These are phyloP conservation scores for Tillandsia leiboldiana DNA, from an alignment of 176 grass and related monocot genomes.

Conservation along the genomic window DNA sequence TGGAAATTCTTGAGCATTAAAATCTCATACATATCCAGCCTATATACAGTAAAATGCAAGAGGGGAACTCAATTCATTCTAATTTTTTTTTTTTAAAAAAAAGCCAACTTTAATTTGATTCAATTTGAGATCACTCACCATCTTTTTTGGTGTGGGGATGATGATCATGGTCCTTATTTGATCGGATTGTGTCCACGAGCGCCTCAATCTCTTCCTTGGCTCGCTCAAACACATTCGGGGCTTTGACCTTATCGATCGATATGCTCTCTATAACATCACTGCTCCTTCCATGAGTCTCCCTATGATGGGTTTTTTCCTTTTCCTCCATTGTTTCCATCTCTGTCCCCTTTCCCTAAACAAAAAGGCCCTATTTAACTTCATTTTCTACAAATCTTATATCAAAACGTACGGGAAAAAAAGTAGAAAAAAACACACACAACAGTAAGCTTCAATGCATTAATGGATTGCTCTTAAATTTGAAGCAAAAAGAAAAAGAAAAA, in stretches of 20 bases:
- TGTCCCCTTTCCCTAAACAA: too few species aligned
- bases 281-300: slow-evolving; percentile 12
- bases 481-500: too few species aligned
- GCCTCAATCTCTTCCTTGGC: slow-evolving; percentile 36
- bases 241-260: neutral
- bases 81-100: too few species aligned
- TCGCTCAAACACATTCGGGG: slow-evolving; percentile 12
- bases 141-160: neutral
- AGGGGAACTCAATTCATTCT: too few species aligned
- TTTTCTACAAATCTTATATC: too few species aligned
- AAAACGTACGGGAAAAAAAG: too few species aligned
- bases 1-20: neutral
- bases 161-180: slow-evolving; percentile 22
- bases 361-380: too few species aligned
- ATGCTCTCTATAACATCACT: neutral
- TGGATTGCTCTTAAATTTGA: neutral
- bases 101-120: neutral
- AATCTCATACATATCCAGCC: neutral
- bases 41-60: too few species aligned
- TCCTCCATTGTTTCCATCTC: too few species aligned
- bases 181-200: slow-evolving; percentile 22
- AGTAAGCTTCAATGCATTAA: neutral
- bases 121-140: neutral
- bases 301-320: slow-evolving; percentile 2
- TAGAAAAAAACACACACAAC: neutral